Evolutionary conservation across 768 basidiomycete genomes (phyloP).

Genomic region (Suillus bovinus): DNA sequence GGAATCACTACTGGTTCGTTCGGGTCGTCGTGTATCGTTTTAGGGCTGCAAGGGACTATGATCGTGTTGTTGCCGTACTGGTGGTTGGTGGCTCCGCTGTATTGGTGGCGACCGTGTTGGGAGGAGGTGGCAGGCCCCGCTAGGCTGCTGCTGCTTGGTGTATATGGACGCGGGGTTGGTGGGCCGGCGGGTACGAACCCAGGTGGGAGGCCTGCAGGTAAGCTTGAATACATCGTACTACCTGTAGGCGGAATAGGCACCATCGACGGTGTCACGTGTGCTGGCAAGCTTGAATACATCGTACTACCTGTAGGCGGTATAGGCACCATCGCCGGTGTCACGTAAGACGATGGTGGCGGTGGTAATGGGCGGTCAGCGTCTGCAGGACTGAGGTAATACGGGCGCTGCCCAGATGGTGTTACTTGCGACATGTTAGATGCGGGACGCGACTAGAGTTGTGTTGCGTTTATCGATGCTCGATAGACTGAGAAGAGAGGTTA

Average conservation of each 20-base stretch:
- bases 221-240: conserved; percentile 23
- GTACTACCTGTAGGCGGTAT: conserved; percentile 11
- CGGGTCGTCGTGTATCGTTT: neutral
- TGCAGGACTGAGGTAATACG: conserved; percentile 38
- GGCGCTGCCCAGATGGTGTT: conserved; percentile 24
- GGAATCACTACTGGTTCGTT: conserved; percentile 28
- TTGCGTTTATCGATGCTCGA: neutral
- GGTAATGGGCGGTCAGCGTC: conserved; percentile 41
- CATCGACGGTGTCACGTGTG: conserved; percentile 7
- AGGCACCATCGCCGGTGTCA: conserved; percentile 8
- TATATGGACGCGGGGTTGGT: conserved; percentile 21
- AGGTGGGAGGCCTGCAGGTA: conserved; percentile 35
- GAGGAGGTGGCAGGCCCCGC: conserved; percentile 34
- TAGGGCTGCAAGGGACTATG: conserved; percentile 6
- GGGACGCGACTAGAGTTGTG: conserved; percentile 1
- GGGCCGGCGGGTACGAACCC: conserved; percentile 37
- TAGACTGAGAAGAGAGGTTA: conserved; percentile 1
- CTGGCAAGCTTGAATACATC: too few species aligned
- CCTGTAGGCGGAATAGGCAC: conserved; percentile 12
- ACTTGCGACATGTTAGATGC: conserved; percentile 36
- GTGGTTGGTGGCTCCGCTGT: neutral
- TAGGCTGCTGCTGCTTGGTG: conserved; percentile 28
- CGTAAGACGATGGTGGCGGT: conserved; percentile 17
- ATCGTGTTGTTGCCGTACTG: neutral
- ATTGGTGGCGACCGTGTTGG: neutral